These are phyloP conservation scores for Pythium periplocum DNA, from an alignment of 352 stramenopile genomes.

Conservation along the genomic window DNA sequence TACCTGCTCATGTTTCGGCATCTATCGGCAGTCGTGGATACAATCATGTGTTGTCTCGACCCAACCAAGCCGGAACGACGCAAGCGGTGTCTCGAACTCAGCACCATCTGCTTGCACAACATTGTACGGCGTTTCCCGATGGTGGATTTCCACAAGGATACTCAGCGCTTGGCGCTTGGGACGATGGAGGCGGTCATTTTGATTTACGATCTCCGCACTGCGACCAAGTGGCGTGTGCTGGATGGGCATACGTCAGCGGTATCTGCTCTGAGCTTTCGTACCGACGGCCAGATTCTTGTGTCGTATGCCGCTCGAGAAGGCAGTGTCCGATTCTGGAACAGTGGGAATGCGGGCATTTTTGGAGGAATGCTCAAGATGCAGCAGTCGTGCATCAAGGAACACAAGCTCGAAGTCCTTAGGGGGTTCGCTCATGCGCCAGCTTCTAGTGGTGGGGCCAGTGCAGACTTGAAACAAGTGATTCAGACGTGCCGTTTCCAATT, in stretches of 20 bases:
- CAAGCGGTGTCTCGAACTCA: conserved; percentile 70
- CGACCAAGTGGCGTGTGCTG: conserved; percentile 86
- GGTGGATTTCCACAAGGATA: conserved; percentile 86
- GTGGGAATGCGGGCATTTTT: conserved; percentile 66
- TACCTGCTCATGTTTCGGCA: conserved; percentile 84
- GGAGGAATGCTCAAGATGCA: conserved; percentile 86
- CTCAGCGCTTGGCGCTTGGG: conserved; percentile 76
- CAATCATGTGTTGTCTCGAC: conserved; percentile 80
- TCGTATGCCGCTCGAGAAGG: conserved; percentile 77
- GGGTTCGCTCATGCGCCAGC: conserved; percentile 33
- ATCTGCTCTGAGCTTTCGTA: conserved; percentile 65
- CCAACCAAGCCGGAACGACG: conserved; percentile 78
- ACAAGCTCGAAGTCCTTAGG: conserved; percentile 61
- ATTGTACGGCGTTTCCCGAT: conserved; percentile 83
- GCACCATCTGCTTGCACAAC: conserved; percentile 74
- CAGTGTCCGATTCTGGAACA: conserved; percentile 85
- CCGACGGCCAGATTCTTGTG: conserved; percentile 72
- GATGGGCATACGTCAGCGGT: conserved; percentile 73
- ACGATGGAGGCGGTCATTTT: conserved; percentile 87
- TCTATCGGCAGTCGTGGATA: conserved; percentile 77
- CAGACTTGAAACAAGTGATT: conserved; percentile 75
- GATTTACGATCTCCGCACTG: conserved; percentile 84
- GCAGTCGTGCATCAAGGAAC: conserved; percentile 81
- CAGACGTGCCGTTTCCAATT: conserved; percentile 84
- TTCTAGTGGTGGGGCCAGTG: conserved; percentile 52